These are phyloP conservation scores for Trichoderma endophyticum DNA, from an alignment of 2,329 filamentous ascomycete genomes.

Conservation along the genomic window DNA sequence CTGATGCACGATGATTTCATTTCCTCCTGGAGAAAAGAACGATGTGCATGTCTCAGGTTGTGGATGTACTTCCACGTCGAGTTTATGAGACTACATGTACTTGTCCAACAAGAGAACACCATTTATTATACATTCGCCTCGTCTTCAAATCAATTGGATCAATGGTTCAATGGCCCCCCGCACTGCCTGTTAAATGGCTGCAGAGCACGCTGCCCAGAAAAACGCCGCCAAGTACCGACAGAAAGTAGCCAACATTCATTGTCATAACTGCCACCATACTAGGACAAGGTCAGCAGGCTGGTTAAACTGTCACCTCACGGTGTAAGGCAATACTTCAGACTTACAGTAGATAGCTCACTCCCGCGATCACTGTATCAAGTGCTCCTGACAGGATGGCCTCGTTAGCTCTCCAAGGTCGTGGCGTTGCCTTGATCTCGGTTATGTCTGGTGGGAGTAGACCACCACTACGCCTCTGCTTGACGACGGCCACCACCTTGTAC, in stretches of 20 bases:
- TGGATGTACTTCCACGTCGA: background rate
- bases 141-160: background rate
- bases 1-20: background rate
- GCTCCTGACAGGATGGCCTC: background rate
- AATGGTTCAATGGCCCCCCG: background rate
- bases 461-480: background rate
- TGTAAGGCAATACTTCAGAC: background rate
- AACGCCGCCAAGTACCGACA: background rate
- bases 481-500: background rate
- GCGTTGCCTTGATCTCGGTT: background rate
- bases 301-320: background rate
- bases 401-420: background rate
- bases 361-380: background rate
- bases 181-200: background rate
- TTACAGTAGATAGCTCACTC: background rate
- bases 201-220: background rate
- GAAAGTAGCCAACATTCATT: background rate
- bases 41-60: fast-evolving
- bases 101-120: background rate
- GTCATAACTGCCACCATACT: background rate
- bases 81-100: background rate
- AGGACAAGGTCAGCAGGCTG: background rate
- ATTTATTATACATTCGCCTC: background rate
- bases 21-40: background rate
- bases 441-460: background rate